Base-by-base conservation (phyloP, 352 stramenopile species). In the Pythium brachiatum region DNA sequence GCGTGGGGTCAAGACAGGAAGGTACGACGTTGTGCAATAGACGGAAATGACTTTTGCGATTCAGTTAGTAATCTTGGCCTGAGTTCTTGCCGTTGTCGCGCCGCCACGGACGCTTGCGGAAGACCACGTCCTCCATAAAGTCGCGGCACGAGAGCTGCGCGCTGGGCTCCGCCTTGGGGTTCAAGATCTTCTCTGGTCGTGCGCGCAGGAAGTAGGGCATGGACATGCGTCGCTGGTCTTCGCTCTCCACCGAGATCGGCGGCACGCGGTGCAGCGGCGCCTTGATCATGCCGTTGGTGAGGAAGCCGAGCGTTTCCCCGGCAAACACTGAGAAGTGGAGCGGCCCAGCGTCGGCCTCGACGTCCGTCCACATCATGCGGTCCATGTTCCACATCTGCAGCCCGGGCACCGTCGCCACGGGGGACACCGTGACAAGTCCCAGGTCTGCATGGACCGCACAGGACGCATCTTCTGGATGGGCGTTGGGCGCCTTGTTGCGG, bases 321-420 rank as follows among this genome's bases (percentile, higher is more conserved):
- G 83, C 86, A 63, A 94, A 92, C 3, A 94, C 82, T 0, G 86
- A 93, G 47, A 93, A 91, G 47, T 92, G 81, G 16, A 89, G 66
- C 38, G 69, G 2, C 15, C 58, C 62, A 1, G 83, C 83, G 44
- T 81, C 82, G 29, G 77, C 67, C 52, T 94, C 86, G 34, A 94
- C 82, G 46, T 94, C 83, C 0, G 75, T 76, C 86, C 86, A 94
- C 13, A 64, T 50, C 86, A 94, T 94, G 43, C 83, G 80, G 39
- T 94, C 86, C 39, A 94, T 67, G 60, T 91, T 94, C 83, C 86
- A 94, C 78, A 94, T 93, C 60, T 94, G 83, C 32, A 94, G 57
- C 0, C 86, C 86, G 2, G 86, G 80, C 12, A 91, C 72, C 0
- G 86, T 93, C 6, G 86, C 83, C 21, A 84, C 64, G 15, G 86